Evolutionary conservation across 768 basidiomycete species (phyloP), one percentile per base, ranked within the genome.

Genomic region (Lactifluus pinguis): DNA sequence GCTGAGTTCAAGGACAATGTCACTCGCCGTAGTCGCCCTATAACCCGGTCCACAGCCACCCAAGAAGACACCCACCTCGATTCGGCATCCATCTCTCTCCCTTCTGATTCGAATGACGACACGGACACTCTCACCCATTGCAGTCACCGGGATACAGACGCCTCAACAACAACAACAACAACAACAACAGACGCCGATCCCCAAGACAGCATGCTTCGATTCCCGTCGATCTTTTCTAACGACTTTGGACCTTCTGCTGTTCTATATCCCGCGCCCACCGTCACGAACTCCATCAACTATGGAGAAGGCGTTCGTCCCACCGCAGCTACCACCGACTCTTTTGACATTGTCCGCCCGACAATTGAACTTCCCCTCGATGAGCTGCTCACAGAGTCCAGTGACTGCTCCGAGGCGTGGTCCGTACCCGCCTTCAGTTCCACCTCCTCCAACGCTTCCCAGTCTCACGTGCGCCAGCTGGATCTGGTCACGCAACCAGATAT

Each of bases 351-450:
- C 25, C 83, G 89, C 10, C 91, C 89, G 0, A 92, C 91, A 48
- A 91, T 92, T 68, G 89, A 92, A 69, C 82, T 92, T 30, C 85
- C 87, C 6, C 80, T 92, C 15, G 89, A 93, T 65, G 89, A 93
- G 63, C 78, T 92, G 60, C 80, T 92, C 62, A 77, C 79, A 66
- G 83, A 71, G 61, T 58, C 67, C 38, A 53, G 51, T 36, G 72
- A 71, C 71, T 73, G 70, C 61, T 68, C 72, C 39, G 65, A 70
- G 55, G 63, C 69, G 56, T 73, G 73, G 72, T 66, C 67, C 29
- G 36, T 66, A 15, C 63, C 60, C 29, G 62, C 58, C 58, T 65
- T 59, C 53, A 57, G 52, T 39, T 49, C 55, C 55, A 58, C 13
- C 19, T 50, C 55, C 39, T 47, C 49, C 34, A 38, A 47, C 19